Conservation (phyloP, 2,329 filamentous ascomycete genomes). For the Colletotrichum orchidophilum region DNA sequence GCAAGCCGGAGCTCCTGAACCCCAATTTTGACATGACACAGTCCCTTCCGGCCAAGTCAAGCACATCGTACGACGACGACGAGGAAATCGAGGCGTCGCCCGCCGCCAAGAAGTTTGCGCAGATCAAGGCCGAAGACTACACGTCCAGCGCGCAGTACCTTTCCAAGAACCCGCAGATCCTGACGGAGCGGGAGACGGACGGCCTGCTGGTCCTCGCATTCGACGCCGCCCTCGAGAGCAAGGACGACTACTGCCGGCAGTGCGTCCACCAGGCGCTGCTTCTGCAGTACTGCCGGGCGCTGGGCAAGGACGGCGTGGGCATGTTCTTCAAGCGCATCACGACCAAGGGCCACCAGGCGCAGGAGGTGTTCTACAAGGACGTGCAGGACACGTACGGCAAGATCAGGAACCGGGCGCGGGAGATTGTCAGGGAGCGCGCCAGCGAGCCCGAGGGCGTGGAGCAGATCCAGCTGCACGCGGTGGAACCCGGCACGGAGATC, state of each 20-base stretch:
- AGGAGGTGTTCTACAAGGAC: conserved; percentile 91
- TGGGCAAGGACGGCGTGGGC: conserved; percentile 87
- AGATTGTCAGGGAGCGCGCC: conserved; percentile 69
- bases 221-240: conserved; percentile 81
- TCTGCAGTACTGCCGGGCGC: conserved; percentile 91
- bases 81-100: conserved; percentile 80
- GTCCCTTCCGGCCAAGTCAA: conserved; percentile 42
- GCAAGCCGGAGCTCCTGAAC: conserved; percentile 79
- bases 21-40: conserved; percentile 56
- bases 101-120: conserved; percentile 82
- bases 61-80: conserved; percentile 68
- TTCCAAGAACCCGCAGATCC: conserved; percentile 77
- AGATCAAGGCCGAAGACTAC: conserved; percentile 82
- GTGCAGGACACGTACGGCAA: conserved; percentile 87
- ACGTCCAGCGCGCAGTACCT: conserved; percentile 79
- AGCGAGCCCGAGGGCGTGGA: conserved; percentile 75
- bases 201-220: conserved; percentile 92
- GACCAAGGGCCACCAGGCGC: conserved; percentile 87
- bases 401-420: conserved; percentile 79
- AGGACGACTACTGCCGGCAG: conserved; percentile 80
- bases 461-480: conserved; percentile 96
- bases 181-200: conserved; percentile 88
- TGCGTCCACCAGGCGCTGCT: conserved; percentile 94
- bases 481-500: conserved; percentile 92
- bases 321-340: conserved; percentile 98